These are phyloP conservation scores for Botrytis deweyae DNA, from an alignment of 2,329 filamentous ascomycete species.

Conservation along the genomic window DNA sequence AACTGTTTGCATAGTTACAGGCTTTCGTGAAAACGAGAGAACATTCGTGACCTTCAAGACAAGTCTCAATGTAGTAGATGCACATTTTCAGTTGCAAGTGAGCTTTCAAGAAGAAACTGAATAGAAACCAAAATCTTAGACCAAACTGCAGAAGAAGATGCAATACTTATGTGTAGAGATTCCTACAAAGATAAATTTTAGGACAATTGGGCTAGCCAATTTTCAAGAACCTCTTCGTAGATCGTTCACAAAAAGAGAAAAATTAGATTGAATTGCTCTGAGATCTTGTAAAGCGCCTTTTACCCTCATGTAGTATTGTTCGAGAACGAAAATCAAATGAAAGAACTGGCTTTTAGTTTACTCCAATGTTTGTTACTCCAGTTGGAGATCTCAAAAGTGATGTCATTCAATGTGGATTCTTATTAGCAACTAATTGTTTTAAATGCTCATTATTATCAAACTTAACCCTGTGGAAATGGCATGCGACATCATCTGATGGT, in stretches of 20 bases:
- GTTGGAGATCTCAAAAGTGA: neutral
- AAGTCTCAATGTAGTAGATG: neutral
- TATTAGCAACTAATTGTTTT: neutral
- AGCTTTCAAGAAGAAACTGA: neutral
- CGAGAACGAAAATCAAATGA: neutral
- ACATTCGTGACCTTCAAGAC: neutral
- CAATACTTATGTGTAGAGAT: neutral
- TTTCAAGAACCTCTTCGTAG: accelerated
- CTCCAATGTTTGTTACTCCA: neutral
- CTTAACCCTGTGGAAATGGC: neutral
- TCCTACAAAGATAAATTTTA: neutral
- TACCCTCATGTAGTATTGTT: neutral
- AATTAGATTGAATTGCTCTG: too few species aligned
- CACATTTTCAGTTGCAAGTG: neutral
- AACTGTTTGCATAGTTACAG: neutral
- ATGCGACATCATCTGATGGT: neutral
- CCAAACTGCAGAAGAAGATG: neutral
- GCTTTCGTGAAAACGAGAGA: neutral
- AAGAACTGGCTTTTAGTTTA: neutral
- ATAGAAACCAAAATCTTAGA: neutral
- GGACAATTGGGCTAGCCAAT: neutral
- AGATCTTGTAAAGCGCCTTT: neutral
- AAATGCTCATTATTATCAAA: neutral
- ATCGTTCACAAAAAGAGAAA: neutral
- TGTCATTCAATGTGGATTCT: neutral